Evolutionary conservation across 1,284 basidiomycete species (phyloP), one percentile per base, ranked within the genome.

Genomic region (Ceratorhiza oryzae-sativae): DNA sequence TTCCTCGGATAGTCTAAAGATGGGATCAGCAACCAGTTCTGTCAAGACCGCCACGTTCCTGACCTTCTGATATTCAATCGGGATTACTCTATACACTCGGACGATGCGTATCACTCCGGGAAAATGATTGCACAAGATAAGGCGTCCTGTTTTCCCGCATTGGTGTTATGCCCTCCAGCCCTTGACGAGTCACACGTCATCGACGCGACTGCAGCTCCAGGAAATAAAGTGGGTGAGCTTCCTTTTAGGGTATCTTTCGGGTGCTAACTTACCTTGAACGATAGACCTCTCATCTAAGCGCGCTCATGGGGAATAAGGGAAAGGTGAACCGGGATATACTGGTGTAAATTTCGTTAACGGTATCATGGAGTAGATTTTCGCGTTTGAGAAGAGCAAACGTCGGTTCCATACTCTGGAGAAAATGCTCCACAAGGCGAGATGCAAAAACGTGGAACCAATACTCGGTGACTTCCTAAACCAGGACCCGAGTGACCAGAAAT

Each of bases 161-260:
- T 88, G 70, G 87, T 98, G 3, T 86, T 98, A 36, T 80, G 84
- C 55, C 87, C 92, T 70, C 89, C 89, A 18, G 80, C 83, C 1
- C 79, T 77, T 39, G 82, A 85, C 5, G 78, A 83, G 42, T 79
- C 81, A 51, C 81, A 87, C 20, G 93, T 95, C 41, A 90, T 99
- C 59, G 97, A 99, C 80, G 96, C 94, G 3, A 99, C 96, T 32
- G 91, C 96, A 51, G 97, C 97, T 0, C 97, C 97, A 0, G 97
- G 97, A 0, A 99, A 99, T 82, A 99, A 99, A 25, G 63, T 55
- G 13, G 9, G 63, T 53, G n/a, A 1, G 30, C 20, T 8, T 15
- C 42, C 27, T 32, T 34, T 13, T 36, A 3, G 27, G 10, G 3
- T 25, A 25, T 27, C 27, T 20, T 20, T 39, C 36, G 36, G 8